Conservation (phyloP, 176 grass and related monocot species). For the Alloteropsis semialata region DNA sequence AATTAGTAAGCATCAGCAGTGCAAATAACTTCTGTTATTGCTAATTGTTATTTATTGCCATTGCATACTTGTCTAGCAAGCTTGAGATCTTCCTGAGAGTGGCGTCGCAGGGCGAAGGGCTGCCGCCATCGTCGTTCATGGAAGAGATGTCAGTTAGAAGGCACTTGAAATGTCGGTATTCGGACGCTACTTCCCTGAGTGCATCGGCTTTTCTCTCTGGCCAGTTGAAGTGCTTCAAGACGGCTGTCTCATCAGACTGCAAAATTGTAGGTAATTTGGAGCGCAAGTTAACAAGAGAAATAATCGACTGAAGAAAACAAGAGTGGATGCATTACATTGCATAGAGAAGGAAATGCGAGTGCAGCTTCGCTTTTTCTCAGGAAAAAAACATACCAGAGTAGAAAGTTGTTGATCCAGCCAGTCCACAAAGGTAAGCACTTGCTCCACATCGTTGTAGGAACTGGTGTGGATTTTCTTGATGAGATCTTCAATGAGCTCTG, state of each 20-base stretch:
- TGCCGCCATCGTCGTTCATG: constrained; percentile 13
- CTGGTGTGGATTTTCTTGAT: constrained; percentile 64
- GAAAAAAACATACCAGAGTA: constrained; percentile 33
- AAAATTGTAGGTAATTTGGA: not conserved
- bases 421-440: constrained; percentile 59
- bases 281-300: not conserved
- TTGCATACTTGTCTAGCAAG: constrained; percentile 45
- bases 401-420: constrained; percentile 58
- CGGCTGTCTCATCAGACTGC: constrained; percentile 59
- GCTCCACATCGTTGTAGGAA: constrained; percentile 47
- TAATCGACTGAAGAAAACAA: not conserved
- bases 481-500: constrained; percentile 64
- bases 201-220: constrained; percentile 62
- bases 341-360: not conserved
- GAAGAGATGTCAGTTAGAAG: constrained; percentile 34
- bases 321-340: not conserved
- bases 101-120: constrained; percentile 35
- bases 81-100: constrained; percentile 43
- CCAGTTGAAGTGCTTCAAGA: constrained; percentile 70
- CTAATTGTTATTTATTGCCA: too few species aligned
- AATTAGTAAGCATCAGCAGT: not conserved
- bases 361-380: not conserved
- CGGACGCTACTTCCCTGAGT: constrained; percentile 47
- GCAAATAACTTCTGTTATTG: not conserved
- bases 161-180: constrained; percentile 50